Base-by-base conservation (phyloP, 805 yeast species). In the Ogataea degrootiae region DNA sequence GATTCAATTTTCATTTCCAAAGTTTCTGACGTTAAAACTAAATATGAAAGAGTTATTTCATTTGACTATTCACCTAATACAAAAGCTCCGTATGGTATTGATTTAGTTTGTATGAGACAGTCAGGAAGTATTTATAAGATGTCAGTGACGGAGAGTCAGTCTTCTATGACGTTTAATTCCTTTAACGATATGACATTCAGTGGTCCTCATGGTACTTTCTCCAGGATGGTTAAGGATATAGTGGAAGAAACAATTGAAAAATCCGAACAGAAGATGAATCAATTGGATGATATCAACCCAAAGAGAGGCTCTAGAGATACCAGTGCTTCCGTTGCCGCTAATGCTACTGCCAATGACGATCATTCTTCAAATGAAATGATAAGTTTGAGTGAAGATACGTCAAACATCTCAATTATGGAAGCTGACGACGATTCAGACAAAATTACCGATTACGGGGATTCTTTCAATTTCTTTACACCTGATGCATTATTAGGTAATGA, bases 121-220 rank as follows among this genome's bases (percentile, higher is more conserved):
- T 86, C 96, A 1, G 97, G 97, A 4, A 84, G 87, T 45, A 82
- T 90, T 0, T 90, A 86, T 65, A 73, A 85, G 48, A 87, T 87
- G 91, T 77, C 84, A 0, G 86, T 84, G 0, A 67, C 72, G 1
- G 92, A 87, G 60, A 77, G 85, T 43, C 82, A 82, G 33, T 80
- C 80, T 35, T 72, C 82, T 8, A 61, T 85, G 8, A 72, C 70
- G 15, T 85, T 90, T 65, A 86, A 82, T 55, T 80, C 92, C 0
- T 76, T 72, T 55, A 86, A 86, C 58, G 88, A 83, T 46, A 65
- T 86, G 34, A 70, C 83, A 4, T 67, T 82, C 40, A 70, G 82
- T 2, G 88, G 87, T 0, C 75, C 82, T 1, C 70, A 68, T 48
- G 87, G 87, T 0, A 70, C 82, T 0, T 65, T 67, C 46, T 70